Evolutionary conservation across 2,329 filamentous ascomycete species (phyloP).

Genomic region (Pseudocercospora musae): DNA sequence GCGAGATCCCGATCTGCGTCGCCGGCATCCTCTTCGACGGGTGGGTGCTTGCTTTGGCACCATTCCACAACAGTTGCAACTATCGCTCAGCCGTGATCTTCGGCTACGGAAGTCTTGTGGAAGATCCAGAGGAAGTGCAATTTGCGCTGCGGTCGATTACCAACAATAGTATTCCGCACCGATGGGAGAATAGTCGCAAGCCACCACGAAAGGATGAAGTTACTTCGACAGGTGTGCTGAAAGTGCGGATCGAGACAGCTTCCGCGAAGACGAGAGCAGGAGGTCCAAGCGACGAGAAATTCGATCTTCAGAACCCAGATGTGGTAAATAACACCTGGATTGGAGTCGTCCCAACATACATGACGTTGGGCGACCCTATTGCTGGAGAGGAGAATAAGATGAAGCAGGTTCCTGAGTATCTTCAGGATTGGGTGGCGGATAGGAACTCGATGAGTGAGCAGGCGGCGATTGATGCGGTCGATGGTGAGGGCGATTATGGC

Average conservation of each 20-base stretch:
- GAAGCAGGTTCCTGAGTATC: constrained; percentile 58
- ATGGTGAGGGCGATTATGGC: constrained; percentile 20
- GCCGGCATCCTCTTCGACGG: constrained; percentile 75
- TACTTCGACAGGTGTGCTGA: constrained; percentile 69
- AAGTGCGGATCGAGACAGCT: constrained; percentile 64
- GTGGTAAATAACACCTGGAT: constrained; percentile 55
- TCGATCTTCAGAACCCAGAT: constrained; percentile 51
- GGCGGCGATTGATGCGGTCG: constrained; percentile 33
- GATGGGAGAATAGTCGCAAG: constrained; percentile 66
- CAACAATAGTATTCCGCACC: constrained; percentile 64
- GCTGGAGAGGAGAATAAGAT: constrained; percentile 59
- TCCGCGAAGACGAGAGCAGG: constrained; percentile 73
- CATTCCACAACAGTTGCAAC: constrained; percentile 76
- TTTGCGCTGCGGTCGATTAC: constrained; percentile 79
- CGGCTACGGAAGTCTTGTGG: constrained; percentile 67
- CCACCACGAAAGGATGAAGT: constrained; percentile 73
- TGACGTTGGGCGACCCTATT: constrained; percentile 61
- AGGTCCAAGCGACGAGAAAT: constrained; percentile 58
- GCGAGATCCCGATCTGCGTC: constrained; percentile 63
- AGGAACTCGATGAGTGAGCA: constrained; percentile 43
- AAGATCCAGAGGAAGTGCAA: constrained; percentile 69
- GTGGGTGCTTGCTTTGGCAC: constrained; percentile 73
- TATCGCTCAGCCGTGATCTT: constrained; percentile 79
- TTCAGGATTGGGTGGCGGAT: constrained; percentile 52
- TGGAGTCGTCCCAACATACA: constrained; percentile 63